phyloP scores from a whole-genome alignment of 768 basidiomycete genomes.

The Mrakia hoshinonis region DNA sequence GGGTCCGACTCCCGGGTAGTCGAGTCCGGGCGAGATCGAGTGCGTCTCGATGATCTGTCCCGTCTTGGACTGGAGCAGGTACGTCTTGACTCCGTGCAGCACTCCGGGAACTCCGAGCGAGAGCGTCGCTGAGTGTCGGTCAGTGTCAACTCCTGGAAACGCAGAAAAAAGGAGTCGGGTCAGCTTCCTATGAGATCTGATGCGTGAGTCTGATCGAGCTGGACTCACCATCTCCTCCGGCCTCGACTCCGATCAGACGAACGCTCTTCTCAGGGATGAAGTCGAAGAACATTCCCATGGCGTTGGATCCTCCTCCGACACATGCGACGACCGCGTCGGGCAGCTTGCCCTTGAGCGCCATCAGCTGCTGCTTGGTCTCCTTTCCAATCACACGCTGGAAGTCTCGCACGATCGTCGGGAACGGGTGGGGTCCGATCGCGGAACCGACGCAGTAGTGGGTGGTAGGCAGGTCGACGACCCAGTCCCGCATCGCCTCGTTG shows the following conservation, averaged over 20 bases:
- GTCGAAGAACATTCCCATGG: slow-evolving; percentile 95
- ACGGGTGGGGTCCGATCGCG: slow-evolving; percentile 94
- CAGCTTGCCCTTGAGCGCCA: slow-evolving; percentile 64
- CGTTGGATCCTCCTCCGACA: slow-evolving; percentile 95
- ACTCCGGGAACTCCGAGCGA: slow-evolving; percentile 87
- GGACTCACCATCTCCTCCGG: slow-evolving; percentile 82
- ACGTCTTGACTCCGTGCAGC: slow-evolving; percentile 90
- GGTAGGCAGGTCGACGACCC: slow-evolving; percentile 80
- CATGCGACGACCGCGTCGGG: slow-evolving; percentile 93
- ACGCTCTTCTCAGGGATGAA: slow-evolving; percentile 85
- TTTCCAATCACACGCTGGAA: slow-evolving; percentile 91
- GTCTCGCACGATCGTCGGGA: slow-evolving; percentile 97
- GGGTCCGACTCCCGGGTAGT: slow-evolving; percentile 87
- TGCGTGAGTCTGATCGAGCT: not conserved
- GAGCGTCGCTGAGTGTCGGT: slow-evolving; percentile 84
- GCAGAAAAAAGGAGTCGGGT: not conserved
- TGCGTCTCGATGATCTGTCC: slow-evolving; percentile 97
- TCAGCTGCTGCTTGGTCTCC: slow-evolving; percentile 84
- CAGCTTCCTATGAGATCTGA: not conserved
- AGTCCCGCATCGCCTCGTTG: slow-evolving; percentile 80
- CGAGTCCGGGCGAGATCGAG: slow-evolving; percentile 89
- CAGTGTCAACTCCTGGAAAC: slow-evolving; percentile 62
- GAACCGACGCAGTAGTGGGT: slow-evolving; percentile 98
- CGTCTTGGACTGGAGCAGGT: slow-evolving; percentile 74
- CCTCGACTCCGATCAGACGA: slow-evolving; percentile 85